These are phyloP conservation scores for Naganishia friedmannii DNA, from an alignment of 768 basidiomycete species.

Conservation along the genomic window DNA sequence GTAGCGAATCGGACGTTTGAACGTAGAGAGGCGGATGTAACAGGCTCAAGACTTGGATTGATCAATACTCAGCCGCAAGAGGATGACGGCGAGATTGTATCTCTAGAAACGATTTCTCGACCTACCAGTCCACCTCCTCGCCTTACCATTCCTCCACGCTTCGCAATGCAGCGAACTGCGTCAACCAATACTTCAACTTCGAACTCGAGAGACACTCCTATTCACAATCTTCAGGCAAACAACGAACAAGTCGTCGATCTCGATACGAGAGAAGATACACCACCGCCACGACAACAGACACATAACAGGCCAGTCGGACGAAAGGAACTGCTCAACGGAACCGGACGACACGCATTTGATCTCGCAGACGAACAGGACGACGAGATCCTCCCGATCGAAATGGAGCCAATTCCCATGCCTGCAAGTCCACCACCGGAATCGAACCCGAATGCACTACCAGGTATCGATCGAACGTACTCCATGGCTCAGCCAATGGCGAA, in stretches of 20 bases:
- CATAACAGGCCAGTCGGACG: conserved; percentile 1
- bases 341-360: neutral
- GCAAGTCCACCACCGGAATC: conserved; percentile 8
- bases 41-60: neutral
- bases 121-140: conserved; percentile 6
- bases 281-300: neutral
- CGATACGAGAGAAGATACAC: conserved; percentile 10
- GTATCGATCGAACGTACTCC: conserved; percentile 11
- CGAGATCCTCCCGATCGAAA: conserved; percentile 12
- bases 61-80: conserved; percentile 8
- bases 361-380: conserved; percentile 1
- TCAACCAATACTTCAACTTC: neutral
- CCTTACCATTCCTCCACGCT: conserved; percentile 5
- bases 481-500: conserved; percentile 10
- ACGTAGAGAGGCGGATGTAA: neutral
- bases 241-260: conserved; percentile 13
- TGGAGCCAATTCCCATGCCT: conserved; percentile 4
- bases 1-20: neutral
- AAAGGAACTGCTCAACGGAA: neutral
- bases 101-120: neutral
- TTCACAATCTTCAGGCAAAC: neutral
- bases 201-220: neutral
- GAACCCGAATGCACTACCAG: neutral
- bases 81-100: neutral
- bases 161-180: neutral